Percentiles rank a stretch among this genome's conserved stretches.
phyloP scores from a whole-genome alignment of 495 filamentous ascomycete genomes.

The Platismatia glauca region DNA sequence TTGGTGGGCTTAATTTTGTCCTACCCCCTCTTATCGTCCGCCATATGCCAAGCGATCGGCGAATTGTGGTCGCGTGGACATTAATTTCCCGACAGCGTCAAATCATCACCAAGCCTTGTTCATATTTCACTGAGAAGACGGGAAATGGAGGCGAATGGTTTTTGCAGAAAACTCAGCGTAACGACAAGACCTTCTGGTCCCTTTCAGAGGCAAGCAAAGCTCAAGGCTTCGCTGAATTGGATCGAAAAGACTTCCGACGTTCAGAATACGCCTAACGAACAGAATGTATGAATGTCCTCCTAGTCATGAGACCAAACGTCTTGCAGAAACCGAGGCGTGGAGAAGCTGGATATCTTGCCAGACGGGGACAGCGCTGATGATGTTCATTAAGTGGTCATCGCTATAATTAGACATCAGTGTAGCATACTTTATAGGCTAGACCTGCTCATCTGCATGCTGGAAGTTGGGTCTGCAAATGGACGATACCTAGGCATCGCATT shows the following conservation, averaged over 20 bases:
- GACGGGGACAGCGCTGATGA: conserved; percentile 2
- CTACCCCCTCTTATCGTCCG: too few relatives aligned
- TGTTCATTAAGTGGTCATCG: not conserved
- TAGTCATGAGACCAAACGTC: not conserved
- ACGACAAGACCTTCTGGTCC: not conserved
- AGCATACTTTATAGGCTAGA: not conserved
- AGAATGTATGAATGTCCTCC: not conserved
- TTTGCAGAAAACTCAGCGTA: not conserved
- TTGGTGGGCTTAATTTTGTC: too few relatives aligned
- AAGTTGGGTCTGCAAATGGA: not conserved
- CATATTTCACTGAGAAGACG: not conserved
- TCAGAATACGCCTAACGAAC: not conserved
- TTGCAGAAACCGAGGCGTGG: conserved; percentile 1
- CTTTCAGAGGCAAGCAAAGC: not conserved
- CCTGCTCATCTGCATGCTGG: not conserved
- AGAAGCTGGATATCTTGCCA: conserved; percentile 2
- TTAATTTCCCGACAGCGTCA: not conserved
- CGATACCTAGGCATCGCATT: not conserved
- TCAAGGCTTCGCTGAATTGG: not conserved
- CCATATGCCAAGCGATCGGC: conserved; percentile 20
- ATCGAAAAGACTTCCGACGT: not conserved
- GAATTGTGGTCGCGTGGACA: not conserved
- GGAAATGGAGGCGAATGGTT: not conserved
- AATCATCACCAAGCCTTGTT: not conserved
- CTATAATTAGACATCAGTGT: not conserved